Evolutionary conservation across 208 protist genomes (phyloP).

Genomic region (Leishmania arabica): DNA sequence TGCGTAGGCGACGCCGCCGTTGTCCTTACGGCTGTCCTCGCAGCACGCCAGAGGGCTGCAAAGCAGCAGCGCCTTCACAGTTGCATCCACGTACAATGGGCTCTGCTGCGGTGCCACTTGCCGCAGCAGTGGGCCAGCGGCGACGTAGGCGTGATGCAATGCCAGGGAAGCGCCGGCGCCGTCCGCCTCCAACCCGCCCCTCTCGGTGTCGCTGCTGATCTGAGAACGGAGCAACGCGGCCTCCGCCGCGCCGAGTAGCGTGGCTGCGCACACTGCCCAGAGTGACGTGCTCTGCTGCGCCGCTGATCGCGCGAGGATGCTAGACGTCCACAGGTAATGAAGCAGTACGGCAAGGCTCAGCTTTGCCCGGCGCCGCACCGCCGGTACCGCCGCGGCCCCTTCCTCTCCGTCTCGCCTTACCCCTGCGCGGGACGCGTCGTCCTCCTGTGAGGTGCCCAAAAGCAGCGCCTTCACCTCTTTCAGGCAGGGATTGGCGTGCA

Average conservation of each 20-base stretch:
- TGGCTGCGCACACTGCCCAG: constrained; percentile 28
- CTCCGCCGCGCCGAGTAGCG: constrained; percentile 16
- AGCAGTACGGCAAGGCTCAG: constrained; percentile 21
- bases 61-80: constrained; percentile 19
- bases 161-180: not conserved
- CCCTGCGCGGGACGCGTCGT: not conserved
- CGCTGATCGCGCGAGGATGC: constrained; percentile 7
- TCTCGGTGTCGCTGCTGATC: not conserved
- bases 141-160: constrained; percentile 24
- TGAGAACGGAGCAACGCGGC: not conserved
- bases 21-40: not conserved
- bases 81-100: constrained; percentile 19
- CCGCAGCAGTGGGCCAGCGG: constrained; percentile 16
- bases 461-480: constrained; percentile 31
- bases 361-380: constrained; percentile 2
- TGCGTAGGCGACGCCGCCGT: not conserved
- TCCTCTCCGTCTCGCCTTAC: not conserved
- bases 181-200: not conserved
- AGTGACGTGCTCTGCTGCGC: constrained; percentile 15
- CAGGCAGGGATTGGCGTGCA: not conserved
- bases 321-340: constrained; percentile 18
- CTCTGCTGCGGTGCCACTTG: not conserved
- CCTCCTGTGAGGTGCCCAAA: not conserved
- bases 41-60: not conserved
- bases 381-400: not conserved